A percentile compares a stretch with the other conserved stretches of the same genome.
Conservation (phyloP, 257 asterid species). For the Solanum lignicaule region DNA sequence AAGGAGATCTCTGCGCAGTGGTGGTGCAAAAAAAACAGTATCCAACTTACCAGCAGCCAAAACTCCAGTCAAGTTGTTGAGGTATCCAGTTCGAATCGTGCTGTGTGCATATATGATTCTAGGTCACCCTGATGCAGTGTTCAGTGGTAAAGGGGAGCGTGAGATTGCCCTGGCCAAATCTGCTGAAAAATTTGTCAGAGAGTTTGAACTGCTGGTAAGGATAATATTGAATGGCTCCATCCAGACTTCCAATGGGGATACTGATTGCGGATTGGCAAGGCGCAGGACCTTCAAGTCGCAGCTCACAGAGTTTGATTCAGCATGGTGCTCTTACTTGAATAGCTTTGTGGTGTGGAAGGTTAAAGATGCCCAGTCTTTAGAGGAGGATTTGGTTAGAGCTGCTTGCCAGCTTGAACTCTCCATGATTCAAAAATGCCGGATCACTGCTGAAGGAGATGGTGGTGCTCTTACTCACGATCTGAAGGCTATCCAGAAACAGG, state of each 20-base stretch:
- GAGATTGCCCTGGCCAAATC: slow-evolving; percentile 65
- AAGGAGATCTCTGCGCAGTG: slow-evolving; percentile 30
- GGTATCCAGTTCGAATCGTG: slow-evolving; percentile 80
- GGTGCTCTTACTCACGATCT: slow-evolving; percentile 63
- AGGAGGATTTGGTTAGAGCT: slow-evolving; percentile 86
- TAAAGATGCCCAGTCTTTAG: slow-evolving; percentile 80
- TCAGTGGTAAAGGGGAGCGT: slow-evolving; percentile 81
- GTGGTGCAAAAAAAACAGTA: slow-evolving; percentile 21
- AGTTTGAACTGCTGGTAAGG: slow-evolving; percentile 64
- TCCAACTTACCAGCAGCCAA: slow-evolving; percentile 18
- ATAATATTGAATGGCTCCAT: slow-evolving; percentile 54
- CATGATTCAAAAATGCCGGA: slow-evolving; percentile 77
- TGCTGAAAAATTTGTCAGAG: slow-evolving; percentile 66
- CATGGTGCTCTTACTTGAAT: slow-evolving; percentile 92
- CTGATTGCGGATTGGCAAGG: slow-evolving; percentile 15
- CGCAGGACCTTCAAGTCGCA: slow-evolving; percentile 52
- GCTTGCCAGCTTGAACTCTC: slow-evolving; percentile 95
- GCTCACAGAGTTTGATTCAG: slow-evolving; percentile 74
- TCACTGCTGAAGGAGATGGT: slow-evolving; percentile 64
- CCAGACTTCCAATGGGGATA: slow-evolving; percentile 27
- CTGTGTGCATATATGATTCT: slow-evolving; percentile 85
- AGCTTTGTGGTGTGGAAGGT: slow-evolving; percentile 95
- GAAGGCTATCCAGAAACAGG: slow-evolving; percentile 90
- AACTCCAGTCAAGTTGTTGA: slow-evolving; percentile 31
- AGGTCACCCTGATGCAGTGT: slow-evolving; percentile 92